Percentiles rank a stretch among this genome's conserved stretches.
These are phyloP conservation scores for Chernovozyma sophiae-reginae DNA, from an alignment of 1,139 yeast genomes.

Conservation along the genomic window DNA sequence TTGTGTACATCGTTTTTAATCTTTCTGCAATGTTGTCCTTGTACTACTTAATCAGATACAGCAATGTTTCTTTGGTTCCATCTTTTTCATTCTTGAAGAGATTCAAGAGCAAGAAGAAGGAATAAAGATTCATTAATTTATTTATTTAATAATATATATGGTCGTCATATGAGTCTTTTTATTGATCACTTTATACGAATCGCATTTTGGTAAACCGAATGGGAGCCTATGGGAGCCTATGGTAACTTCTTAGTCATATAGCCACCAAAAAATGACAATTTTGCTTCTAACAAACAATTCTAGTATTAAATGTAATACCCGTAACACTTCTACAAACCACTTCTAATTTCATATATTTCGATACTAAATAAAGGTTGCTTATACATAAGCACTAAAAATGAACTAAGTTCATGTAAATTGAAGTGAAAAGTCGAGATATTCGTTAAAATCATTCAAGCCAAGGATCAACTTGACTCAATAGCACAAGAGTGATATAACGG, in stretches of 20 bases:
- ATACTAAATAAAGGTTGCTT: background rate
- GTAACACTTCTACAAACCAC: background rate
- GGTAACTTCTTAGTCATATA: too few relatives aligned
- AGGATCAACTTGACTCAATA: too few relatives aligned
- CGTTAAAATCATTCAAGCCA: constrained; percentile 1
- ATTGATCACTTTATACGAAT: too few relatives aligned
- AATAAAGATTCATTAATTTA: too few relatives aligned
- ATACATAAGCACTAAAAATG: background rate
- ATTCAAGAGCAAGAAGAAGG: constrained; percentile 8
- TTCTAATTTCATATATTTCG: background rate
- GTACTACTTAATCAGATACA: constrained; percentile 19
- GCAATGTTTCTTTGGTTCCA: constrained; percentile 8
- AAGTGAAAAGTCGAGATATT: constrained; percentile 1
- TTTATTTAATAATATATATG: too few relatives aligned
- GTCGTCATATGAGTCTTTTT: too few relatives aligned
- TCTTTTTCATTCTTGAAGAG: background rate
- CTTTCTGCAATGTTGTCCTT: constrained; percentile 20
- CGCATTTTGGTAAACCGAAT: too few relatives aligned
- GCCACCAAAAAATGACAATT: too few relatives aligned
- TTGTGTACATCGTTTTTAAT: constrained; percentile 55
- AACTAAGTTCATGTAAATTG: constrained; percentile 1
- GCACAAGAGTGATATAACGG: too few relatives aligned
- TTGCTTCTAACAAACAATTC: too few relatives aligned
- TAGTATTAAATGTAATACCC: background rate
- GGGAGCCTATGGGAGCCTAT: too few relatives aligned